Conservation (phyloP, 2,329 filamentous ascomycete genomes). For the Hypoxylon sp. region DNA sequence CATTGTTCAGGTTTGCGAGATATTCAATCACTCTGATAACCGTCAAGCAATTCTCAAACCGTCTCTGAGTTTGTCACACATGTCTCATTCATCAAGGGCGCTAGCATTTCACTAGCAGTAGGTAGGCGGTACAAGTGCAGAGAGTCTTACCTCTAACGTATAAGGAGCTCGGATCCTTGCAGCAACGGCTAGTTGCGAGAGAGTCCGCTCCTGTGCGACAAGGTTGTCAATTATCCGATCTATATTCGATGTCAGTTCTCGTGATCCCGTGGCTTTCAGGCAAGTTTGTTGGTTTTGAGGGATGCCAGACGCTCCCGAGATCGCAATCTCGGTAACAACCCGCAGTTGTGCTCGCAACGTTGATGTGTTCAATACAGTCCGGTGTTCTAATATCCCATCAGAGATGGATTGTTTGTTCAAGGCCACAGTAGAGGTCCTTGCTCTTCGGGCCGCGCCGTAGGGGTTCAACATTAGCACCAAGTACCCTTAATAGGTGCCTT, state of each 20-base stretch:
- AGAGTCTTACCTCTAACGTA: conserved; percentile 11
- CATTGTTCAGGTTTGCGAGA: background rate
- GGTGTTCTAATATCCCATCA: conserved; percentile 5
- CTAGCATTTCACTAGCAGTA: background rate
- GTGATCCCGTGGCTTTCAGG: background rate
- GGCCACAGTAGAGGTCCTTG: conserved; percentile 11
- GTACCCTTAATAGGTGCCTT: conserved; percentile 5
- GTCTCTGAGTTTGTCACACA: conserved; percentile 7
- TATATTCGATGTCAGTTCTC: conserved; percentile 26
- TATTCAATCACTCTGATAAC: conserved; percentile 1
- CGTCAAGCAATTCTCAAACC: conserved; percentile 1
- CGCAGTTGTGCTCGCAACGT: conserved; percentile 23
- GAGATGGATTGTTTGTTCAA: conserved; percentile 39
- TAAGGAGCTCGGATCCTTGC: conserved; percentile 29
- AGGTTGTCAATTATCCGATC: conserved; percentile 33
- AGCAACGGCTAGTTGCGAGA: conserved; percentile 22
- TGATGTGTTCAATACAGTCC: conserved; percentile 14
- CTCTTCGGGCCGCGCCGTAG: conserved; percentile 42
- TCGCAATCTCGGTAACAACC: conserved; percentile 38
- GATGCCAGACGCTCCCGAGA: conserved; percentile 33
- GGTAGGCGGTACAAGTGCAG: conserved; percentile 6
- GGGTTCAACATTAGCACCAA: conserved; percentile 27
- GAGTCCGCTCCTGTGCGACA: conserved; percentile 24
- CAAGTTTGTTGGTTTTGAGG: conserved; percentile 13
- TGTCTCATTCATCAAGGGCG: conserved; percentile 8